Percentiles rank a stretch among this genome's conserved stretches.
Evolutionary conservation across 768 basidiomycete genomes (phyloP).

Genomic region (Hypsizygus marmoreus): DNA sequence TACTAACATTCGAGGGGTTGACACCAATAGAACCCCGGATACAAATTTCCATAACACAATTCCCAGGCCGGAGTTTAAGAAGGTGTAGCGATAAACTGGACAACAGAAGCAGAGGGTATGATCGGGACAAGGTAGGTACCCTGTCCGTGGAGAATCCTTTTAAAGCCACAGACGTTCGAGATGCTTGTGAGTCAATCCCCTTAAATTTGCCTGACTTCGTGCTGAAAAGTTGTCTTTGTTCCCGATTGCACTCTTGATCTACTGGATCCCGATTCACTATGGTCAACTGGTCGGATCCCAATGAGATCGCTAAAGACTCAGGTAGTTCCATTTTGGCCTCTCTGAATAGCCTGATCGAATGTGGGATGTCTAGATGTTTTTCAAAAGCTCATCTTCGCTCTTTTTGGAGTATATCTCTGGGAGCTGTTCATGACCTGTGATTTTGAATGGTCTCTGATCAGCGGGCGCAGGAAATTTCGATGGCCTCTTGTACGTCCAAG

Average conservation of each 20-base stretch:
- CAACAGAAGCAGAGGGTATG: slow-evolving; percentile 22
- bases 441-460: slow-evolving; percentile 70
- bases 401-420: slow-evolving; percentile 71
- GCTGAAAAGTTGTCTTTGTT: too few species aligned
- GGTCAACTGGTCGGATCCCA: slow-evolving; percentile 53
- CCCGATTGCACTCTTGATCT: too few species aligned
- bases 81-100: slow-evolving; percentile 14
- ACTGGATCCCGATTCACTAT: slow-evolving; percentile 6
- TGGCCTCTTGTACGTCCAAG: slow-evolving; percentile 65
- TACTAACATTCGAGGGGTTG: too few species aligned
- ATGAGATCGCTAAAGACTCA: slow-evolving; percentile 44
- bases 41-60: slow-evolving; percentile 8
- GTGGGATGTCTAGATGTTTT: slow-evolving; percentile 47
- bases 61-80: slow-evolving; percentile 11
- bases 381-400: slow-evolving; percentile 57
- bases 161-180: too few species aligned
- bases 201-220: too few species aligned
- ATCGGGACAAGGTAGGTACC: slow-evolving; percentile 25
- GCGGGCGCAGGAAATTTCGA: slow-evolving; percentile 56
- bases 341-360: not conserved
- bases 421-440: slow-evolving; percentile 62
- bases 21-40: too few species aligned
- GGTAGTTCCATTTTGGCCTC: slow-evolving; percentile 25
- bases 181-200: too few species aligned
- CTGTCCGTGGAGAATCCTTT: slow-evolving; percentile 8